These are phyloP conservation scores for Trichothecium roseum DNA, from an alignment of 2,329 filamentous ascomycete species.

Conservation along the genomic window DNA sequence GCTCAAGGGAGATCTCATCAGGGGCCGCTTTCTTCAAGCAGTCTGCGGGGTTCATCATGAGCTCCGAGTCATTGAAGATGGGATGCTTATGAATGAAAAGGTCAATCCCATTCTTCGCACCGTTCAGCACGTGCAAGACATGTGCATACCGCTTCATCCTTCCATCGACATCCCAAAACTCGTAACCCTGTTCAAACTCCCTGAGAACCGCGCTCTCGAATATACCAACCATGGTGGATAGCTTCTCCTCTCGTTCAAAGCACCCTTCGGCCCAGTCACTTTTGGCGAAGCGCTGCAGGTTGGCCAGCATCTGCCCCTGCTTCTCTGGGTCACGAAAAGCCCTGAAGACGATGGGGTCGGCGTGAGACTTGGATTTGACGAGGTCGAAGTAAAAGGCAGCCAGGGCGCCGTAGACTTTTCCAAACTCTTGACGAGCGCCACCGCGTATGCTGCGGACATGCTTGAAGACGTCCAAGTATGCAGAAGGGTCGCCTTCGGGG, in stretches of 20 bases:
- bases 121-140: slow-evolving; percentile 74
- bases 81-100: slow-evolving; percentile 84
- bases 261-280: slow-evolving; percentile 75
- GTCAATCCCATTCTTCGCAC: slow-evolving; percentile 67
- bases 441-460: slow-evolving; percentile 70
- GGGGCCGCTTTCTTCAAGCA: slow-evolving; percentile 61
- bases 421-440: slow-evolving; percentile 80
- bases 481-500: slow-evolving; percentile 47
- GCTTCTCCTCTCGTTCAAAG: slow-evolving; percentile 56
- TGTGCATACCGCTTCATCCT: slow-evolving; percentile 83
- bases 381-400: slow-evolving; percentile 86
- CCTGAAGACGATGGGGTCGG: slow-evolving; percentile 76
- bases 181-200: slow-evolving; percentile 90
- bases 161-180: slow-evolving; percentile 78
- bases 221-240: slow-evolving; percentile 64
- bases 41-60: slow-evolving; percentile 61
- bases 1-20: slow-evolving; percentile 65
- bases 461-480: slow-evolving; percentile 59
- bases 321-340: slow-evolving; percentile 81
- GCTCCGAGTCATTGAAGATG: slow-evolving; percentile 62
- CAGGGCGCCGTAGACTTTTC: slow-evolving; percentile 78
- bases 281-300: slow-evolving; percentile 66
- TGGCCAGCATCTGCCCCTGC: slow-evolving; percentile 80
- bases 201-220: slow-evolving; percentile 86
- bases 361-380: slow-evolving; percentile 57